Evolutionary conservation across 208 protist genomes (phyloP), one percentile per base, ranked within the genome.

Genomic region (Trypanosoma mega): DNA sequence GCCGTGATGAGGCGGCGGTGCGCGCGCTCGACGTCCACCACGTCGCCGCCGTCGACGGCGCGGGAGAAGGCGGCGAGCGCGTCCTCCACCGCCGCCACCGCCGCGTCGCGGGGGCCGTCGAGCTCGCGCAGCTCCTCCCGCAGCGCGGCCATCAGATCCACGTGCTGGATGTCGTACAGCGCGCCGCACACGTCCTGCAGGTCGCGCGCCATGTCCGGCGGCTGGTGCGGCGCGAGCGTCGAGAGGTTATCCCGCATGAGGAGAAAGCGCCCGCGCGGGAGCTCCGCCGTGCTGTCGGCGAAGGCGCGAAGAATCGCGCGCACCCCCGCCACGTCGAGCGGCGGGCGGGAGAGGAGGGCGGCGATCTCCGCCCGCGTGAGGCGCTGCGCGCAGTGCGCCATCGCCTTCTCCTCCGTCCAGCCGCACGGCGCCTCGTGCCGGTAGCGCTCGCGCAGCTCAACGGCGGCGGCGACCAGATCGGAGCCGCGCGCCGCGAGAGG

Each of bases 1-100:
- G 80, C 86, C 18, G 82, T 76, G 58, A 93, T 93, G 14, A 90
- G 74, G 50, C 85, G 74, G 23, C 82, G 79, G 55, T 93, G 86
- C 0, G 80, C 68, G 3, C 78, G 77, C 72, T 93, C 82, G 37
- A 90, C 66, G 37, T 87, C 80, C 9, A 88, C 70, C 36, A 93
- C 78, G 61, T 93, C 83, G 26, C 78, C 76, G 5, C 64, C 68
- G 12, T 46, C 50, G 14, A 72, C 44, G 18, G 86, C 82, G 8
- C 68, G 50, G 24, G 85, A 69, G 68, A 82, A 80, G 12, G 63
- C 60, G 14, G 54, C 58, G 47, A 82, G 67, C 16, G 78, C 78
- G 41, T 85, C 80, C 7, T 79, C 43, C 31, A 88, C 59, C 67
- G 76, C 69, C 23, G 44, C 39, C 48, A 46, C 31, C 36, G 76